phyloP scores from a whole-genome alignment of 768 basidiomycete species.

The Termitomyces sp. region DNA sequence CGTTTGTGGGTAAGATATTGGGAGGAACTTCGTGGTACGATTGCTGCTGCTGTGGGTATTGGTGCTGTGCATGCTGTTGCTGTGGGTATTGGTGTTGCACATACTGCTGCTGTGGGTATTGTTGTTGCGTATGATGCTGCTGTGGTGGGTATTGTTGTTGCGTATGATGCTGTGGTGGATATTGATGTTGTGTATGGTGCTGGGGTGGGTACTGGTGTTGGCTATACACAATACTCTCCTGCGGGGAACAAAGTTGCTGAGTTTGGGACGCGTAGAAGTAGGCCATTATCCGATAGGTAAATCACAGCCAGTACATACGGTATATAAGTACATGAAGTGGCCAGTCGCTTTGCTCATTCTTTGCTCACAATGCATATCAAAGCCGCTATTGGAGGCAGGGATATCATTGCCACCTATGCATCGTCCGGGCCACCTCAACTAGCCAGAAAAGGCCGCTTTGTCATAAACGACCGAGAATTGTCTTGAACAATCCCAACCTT shows the following conservation, averaged over 20 bases:
- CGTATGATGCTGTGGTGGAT: no score
- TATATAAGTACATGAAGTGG: slow-evolving; percentile 6
- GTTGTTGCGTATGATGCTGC: no score
- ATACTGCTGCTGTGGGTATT: background rate
- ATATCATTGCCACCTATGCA: background rate
- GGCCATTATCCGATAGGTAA: slow-evolving; percentile 1
- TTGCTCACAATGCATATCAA: slow-evolving; percentile 2
- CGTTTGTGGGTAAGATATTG: slow-evolving; percentile 4
- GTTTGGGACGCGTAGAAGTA: slow-evolving; percentile 2
- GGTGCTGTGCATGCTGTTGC: background rate
- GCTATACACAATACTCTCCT: background rate
- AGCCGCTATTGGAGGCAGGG: slow-evolving; percentile 5
- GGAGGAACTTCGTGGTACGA: background rate
- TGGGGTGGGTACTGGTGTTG: background rate
- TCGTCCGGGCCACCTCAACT: background rate
- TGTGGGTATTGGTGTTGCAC: background rate
- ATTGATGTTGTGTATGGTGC: background rate
- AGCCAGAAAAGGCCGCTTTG: background rate
- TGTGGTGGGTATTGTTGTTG: background rate
- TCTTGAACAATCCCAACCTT: background rate
- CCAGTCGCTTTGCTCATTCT: slow-evolving; percentile 7
- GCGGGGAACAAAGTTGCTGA: background rate
- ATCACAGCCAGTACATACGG: background rate
- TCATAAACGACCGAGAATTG: background rate
- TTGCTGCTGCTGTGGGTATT: background rate